Percentiles rank a stretch among this genome's conserved stretches.
These are phyloP conservation scores for Starmerella apicola DNA, from an alignment of 805 yeast species.

Conservation along the genomic window DNA sequence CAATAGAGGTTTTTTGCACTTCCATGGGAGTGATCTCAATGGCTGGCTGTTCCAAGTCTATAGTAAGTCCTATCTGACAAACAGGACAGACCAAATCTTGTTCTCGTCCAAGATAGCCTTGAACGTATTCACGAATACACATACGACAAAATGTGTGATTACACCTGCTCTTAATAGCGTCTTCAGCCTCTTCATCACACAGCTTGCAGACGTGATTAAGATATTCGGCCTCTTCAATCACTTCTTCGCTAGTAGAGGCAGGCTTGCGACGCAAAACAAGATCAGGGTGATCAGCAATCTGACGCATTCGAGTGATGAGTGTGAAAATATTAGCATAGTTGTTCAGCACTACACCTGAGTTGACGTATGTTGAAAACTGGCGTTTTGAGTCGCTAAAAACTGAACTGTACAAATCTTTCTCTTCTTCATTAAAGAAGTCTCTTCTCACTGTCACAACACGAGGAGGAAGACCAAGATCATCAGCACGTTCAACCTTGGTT, in stretches of 20 bases:
- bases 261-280: conserved; percentile 64
- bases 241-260: conserved; percentile 7
- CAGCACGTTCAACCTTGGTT: conserved; percentile 92
- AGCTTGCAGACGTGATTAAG: conserved; percentile 66
- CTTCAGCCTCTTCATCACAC: conserved; percentile 98
- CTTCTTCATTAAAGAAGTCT: conserved; percentile 87
- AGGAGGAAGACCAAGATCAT: conserved; percentile 95
- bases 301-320: conserved; percentile 92
- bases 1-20: conserved; percentile 52
- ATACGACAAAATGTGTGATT: conserved; percentile 88
- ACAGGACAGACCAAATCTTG: conserved; percentile 77
- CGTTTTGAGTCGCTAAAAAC: conserved; percentile 78
- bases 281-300: conserved; percentile 96
- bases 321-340: conserved; percentile 97
- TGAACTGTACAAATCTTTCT: conserved; percentile 80
- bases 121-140: conserved; percentile 83
- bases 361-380: conserved; percentile 81
- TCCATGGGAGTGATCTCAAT: conserved; percentile 40
- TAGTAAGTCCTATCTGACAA: conserved; percentile 85
- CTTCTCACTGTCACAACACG: conserved; percentile 79
- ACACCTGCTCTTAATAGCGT: conserved; percentile 87
- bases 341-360: conserved; percentile 90
- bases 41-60: conserved; percentile 80
- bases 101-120: conserved; percentile 49
- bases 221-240: conserved; percentile 22